These are phyloP conservation scores for Penicillium atrosanguineum DNA, from an alignment of 495 filamentous ascomycete species.

Conservation along the genomic window DNA sequence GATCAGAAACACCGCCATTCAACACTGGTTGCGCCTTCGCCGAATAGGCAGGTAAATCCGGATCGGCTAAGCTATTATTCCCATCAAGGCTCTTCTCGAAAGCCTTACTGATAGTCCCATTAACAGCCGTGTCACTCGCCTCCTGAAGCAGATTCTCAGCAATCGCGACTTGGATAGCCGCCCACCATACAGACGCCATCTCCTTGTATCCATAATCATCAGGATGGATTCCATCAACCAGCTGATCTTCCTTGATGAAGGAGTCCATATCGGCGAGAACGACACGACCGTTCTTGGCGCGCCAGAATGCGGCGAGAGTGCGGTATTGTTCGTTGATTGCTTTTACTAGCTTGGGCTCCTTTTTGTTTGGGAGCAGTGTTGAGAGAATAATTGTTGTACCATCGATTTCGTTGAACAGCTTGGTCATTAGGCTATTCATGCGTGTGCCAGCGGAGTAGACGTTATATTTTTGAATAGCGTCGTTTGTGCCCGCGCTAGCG, in stretches of 20 bases:
- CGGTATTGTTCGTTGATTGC: slow-evolving; percentile 40
- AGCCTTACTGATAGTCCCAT: slow-evolving; percentile 13
- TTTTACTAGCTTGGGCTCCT: slow-evolving; percentile 13
- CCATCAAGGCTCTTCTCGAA: slow-evolving; percentile 14
- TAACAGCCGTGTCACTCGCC: slow-evolving; percentile 6
- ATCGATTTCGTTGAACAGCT: slow-evolving; percentile 37
- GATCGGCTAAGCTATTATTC: slow-evolving; percentile 16
- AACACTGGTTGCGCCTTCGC: slow-evolving; percentile 9
- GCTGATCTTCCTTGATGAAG: slow-evolving; percentile 28
- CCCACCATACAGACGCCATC: slow-evolving; percentile 54
- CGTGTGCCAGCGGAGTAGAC: slow-evolving; percentile 26
- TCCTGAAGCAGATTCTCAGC: slow-evolving; percentile 18
- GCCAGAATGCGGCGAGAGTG: slow-evolving; percentile 29
- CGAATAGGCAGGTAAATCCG: slow-evolving; percentile 10
- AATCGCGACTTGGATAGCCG: slow-evolving; percentile 33
- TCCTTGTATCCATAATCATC: slow-evolving; percentile 47
- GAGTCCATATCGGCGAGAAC: slow-evolving; percentile 50
- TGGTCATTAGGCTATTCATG: slow-evolving; percentile 32
- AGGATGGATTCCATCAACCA: slow-evolving; percentile 51
- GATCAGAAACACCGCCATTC: background rate
- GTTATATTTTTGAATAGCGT: slow-evolving; percentile 37
- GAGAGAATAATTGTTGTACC: slow-evolving; percentile 47
- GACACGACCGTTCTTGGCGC: slow-evolving; percentile 28
- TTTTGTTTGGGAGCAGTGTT: slow-evolving; percentile 43
- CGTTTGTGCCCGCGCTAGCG: slow-evolving; percentile 46